Percentiles rank a stretch among this genome's conserved stretches.
Conservation (phyloP, 2,329 filamentous ascomycete genomes). For the Pseudogymnoascus sp. region DNA sequence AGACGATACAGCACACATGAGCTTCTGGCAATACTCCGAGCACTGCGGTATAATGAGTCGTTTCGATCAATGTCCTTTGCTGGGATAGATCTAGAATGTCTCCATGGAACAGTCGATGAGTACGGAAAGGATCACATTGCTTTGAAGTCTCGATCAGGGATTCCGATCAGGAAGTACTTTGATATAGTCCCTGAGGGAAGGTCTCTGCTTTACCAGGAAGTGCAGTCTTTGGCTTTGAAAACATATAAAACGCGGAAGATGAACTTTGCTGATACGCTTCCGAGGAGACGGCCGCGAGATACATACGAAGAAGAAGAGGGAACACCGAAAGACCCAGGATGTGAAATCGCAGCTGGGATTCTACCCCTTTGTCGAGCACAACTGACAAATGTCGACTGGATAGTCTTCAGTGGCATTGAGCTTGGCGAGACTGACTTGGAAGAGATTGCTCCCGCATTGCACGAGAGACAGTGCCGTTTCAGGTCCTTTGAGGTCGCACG, state of each 20-base stretch:
- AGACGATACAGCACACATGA: conserved; percentile 51
- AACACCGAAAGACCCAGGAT: conserved; percentile 51
- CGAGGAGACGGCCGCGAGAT: conserved; percentile 39
- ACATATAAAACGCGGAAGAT: conserved; percentile 53
- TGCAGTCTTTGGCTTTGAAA: conserved; percentile 58
- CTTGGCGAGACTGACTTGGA: conserved; percentile 65
- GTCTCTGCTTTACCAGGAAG: conserved; percentile 58
- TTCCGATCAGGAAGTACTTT: conserved; percentile 23
- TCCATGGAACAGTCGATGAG: conserved; percentile 52
- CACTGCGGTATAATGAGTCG: conserved; percentile 61
- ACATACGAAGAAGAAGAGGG: conserved; percentile 36
- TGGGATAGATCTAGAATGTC: conserved; percentile 51
- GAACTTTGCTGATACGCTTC: conserved; percentile 57
- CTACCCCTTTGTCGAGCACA: conserved; percentile 59
- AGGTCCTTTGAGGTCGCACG: conserved; percentile 59
- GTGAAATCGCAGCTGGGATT: conserved; percentile 60
- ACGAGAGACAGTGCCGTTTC: conserved; percentile 54
- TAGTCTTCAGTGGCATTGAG: conserved; percentile 58
- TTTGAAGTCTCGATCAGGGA: conserved; percentile 44
- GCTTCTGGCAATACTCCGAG: conserved; percentile 60
- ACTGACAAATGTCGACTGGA: conserved; percentile 63
- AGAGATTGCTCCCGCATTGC: conserved; percentile 55
- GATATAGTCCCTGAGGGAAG: conserved; percentile 26
- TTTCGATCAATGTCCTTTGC: conserved; percentile 62
- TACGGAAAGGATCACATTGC: conserved; percentile 56